These are phyloP conservation scores for Eucalyptus brandiana DNA, from an alignment of 345 rosid species.

Conservation along the genomic window DNA sequence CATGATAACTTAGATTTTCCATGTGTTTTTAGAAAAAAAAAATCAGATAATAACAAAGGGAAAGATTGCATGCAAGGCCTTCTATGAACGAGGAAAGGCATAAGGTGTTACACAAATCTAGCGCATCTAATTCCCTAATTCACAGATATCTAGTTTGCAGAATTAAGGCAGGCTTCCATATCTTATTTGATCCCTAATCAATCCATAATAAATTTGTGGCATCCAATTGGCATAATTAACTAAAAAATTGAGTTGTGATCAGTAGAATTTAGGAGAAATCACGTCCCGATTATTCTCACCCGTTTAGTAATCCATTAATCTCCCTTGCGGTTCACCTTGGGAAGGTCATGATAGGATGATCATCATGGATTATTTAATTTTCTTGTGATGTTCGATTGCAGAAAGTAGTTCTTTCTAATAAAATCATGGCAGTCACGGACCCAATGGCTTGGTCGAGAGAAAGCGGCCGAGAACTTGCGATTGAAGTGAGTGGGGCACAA, in stretches of 20 bases:
- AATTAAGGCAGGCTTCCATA: too few relatives aligned
- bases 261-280: background rate
- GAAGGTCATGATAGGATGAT: background rate
- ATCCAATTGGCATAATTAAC: background rate
- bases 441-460: background rate
- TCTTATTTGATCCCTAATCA: background rate
- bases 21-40: background rate
- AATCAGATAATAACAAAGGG: background rate
- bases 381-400: background rate
- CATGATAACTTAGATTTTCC: background rate
- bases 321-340: fast-evolving
- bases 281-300: background rate
- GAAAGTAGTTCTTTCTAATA: background rate
- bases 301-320: background rate
- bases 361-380: background rate
- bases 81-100: background rate
- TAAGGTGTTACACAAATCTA: background rate
- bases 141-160: background rate
- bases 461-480: background rate
- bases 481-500: background rate
- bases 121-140: background rate
- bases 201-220: background rate
- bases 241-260: background rate
- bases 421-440: background rate
- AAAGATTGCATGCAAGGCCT: background rate